Evolutionary conservation across 2,329 filamentous ascomycete genomes (phyloP).

Genomic region (Leptodontidium sp.): DNA sequence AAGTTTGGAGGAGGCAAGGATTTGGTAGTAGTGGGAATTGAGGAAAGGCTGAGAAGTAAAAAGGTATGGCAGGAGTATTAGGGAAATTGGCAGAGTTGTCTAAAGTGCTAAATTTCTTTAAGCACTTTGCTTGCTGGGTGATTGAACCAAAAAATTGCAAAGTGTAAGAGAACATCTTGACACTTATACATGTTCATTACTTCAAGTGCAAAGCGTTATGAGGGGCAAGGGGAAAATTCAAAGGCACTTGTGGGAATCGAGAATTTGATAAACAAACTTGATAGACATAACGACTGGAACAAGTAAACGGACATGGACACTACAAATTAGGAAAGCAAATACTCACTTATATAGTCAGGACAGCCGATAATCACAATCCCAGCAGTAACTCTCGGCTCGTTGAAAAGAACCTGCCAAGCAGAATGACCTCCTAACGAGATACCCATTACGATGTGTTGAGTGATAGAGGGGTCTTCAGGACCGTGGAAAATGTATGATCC

Average conservation of each 20-base stretch:
- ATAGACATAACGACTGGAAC: too few relatives aligned
- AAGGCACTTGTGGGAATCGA: neutral
- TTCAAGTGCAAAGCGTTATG: too few relatives aligned
- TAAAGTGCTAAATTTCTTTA: too few relatives aligned
- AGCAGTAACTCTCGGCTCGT: conserved; percentile 80
- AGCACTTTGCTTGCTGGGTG: too few relatives aligned
- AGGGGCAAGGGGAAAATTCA: neutral
- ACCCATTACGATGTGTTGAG: conserved; percentile 79
- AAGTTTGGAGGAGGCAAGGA: neutral
- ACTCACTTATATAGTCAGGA: conserved; percentile 80
- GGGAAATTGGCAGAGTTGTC: too few relatives aligned
- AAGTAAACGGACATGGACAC: too few relatives aligned
- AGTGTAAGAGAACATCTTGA: too few relatives aligned
- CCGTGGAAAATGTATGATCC: conserved; percentile 75
- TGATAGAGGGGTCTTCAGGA: conserved; percentile 53
- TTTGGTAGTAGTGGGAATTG: neutral
- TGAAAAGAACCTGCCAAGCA: conserved; percentile 83
- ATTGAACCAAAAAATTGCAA: too few relatives aligned
- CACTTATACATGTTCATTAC: too few relatives aligned
- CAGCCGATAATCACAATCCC: conserved; percentile 87
- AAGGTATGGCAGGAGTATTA: too few relatives aligned
- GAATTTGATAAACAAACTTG: neutral
- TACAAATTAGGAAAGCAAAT: neutral
- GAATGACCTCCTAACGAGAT: conserved; percentile 88
- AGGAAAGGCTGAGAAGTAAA: too few relatives aligned